Evolutionary conservation across 345 rosid species (phyloP), one percentile per base, ranked within the genome.

Genomic region (Xanthoceras sorbifolium): DNA sequence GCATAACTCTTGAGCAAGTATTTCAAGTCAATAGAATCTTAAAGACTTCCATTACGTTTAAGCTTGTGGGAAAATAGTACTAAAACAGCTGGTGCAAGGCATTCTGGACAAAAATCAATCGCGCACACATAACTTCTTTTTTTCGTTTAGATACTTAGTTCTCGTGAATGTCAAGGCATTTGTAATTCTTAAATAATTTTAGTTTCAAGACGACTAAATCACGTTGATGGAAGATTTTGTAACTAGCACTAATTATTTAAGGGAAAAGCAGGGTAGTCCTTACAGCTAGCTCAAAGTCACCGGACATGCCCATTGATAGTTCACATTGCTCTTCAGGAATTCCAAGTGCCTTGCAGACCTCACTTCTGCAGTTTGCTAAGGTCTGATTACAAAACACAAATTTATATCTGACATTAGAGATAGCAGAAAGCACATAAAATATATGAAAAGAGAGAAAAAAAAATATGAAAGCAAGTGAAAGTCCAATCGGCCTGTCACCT

Each of bases 251-350:
- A 61, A 64, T 25, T 20, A 60, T 40, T 48, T 75, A 17, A 76
- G 25, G 32, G 5, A 20, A 40, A 3, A 23, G 54, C 52, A 32
- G 55, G 61, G 55, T 11, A 57, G 34, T 77, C 22, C 98, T 89
- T 88, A 96, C 99, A 1, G 99, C 99, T 80, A 72, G 91, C 79
- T 96, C 98, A 69, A 96, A 96, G 85, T 96, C 98, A 73, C 87
- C 79, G 0, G 97, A 96, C 99, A 96, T 96, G 71, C 99, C 99
- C 98, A 96, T 96, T 9, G 99, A 96, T 70, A 96, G 90, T 63
- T 92, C 97, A 74, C 97, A 96, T 74, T 93, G 93, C 62, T 92
- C 94, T 85, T 91, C 98, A 11, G 89, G 88, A 60, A 96, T 85
- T 67, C 82, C 92, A 67, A 96, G 94, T 38, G 82, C 93, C 83